A percentile compares a stretch with the other conserved stretches of the same genome.
Conservation (phyloP, 2,329 filamentous ascomycete species). For the Aureobasidium namibiae region DNA sequence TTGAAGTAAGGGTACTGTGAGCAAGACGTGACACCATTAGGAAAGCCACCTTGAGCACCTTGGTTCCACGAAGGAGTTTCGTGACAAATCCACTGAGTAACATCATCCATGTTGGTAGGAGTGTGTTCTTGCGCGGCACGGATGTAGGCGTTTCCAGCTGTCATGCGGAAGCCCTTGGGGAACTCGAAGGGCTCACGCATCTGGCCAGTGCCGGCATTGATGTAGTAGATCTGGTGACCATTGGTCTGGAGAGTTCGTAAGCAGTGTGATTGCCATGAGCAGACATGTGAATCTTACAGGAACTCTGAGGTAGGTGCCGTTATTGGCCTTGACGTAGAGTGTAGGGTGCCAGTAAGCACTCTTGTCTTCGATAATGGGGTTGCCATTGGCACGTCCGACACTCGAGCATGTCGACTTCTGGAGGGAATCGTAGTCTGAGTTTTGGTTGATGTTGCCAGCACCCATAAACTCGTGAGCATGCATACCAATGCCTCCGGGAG, state of each 20-base stretch:
- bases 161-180: conserved; percentile 61
- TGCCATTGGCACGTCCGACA: conserved; percentile 19
- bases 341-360: conserved; percentile 71
- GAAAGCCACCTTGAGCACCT: conserved; percentile 39
- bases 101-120: conserved; percentile 21
- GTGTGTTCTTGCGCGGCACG: conserved; percentile 44
- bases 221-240: conserved; percentile 72
- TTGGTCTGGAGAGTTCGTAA: conserved; percentile 25
- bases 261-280: not conserved
- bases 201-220: conserved; percentile 39
- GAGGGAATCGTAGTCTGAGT: conserved; percentile 53
- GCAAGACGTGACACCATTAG: conserved; percentile 62
- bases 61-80: conserved; percentile 44
- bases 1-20: conserved; percentile 47
- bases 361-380: conserved; percentile 48
- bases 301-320: conserved; percentile 52
- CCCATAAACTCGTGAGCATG: conserved; percentile 67
- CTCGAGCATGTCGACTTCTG: conserved; percentile 46
- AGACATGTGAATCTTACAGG: conserved; percentile 15
- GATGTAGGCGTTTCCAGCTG: conserved; percentile 54
- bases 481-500: conserved; percentile 47
- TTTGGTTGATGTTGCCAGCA: conserved; percentile 57
- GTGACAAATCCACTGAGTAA: conserved; percentile 45
- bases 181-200: conserved; percentile 62
- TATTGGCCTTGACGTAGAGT: conserved; percentile 58